Evolutionary conservation across 805 yeast species (phyloP), one percentile per base, ranked within the genome.

Genomic region (Candida pseudoglaebosa): DNA sequence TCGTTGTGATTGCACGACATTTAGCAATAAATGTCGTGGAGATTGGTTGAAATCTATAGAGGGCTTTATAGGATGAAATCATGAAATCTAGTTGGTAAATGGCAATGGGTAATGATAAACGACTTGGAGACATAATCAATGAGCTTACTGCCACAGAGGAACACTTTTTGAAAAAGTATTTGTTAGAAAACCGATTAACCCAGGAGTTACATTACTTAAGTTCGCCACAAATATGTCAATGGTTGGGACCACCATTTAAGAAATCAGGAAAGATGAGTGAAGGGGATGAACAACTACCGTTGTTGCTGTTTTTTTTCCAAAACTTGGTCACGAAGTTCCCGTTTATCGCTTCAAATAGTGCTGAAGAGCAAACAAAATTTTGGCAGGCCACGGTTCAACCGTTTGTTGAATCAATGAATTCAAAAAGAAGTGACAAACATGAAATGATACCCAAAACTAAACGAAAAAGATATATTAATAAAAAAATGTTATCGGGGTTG

Each of bases 101-200:
- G 36, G 15, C 28, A 9, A 22, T 22, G 7, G 6, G 9, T 15
- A 13, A 12, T 12, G 20, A 33, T 12, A n/a, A 18, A 13, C 17
- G 17, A 9, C n/a, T 33, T 13, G n/a, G 24, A 22, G 39, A 34
- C 5, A 8, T 37, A 12, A 10, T 35, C 13, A 10, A 13, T 5
- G 38, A 31, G 13, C 37, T 83, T 34, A 61, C 78, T 10, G 77
- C 90, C 2, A 68, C 75, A 0, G 87, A 90, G 56, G 95, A 88
- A 59, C 97, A 91, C 53, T 85, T 84, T 57, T 71, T 93, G 38
- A 91, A 91, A 59, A 79, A 95, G 51, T 90, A 86, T 60, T 69
- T 91, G 13, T 63, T 91, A 19, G 73, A 77, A 44, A 66, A 73
- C 9, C 76, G 84, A 52, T 61, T 89, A 22, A 69, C 72, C 9